Percentiles rank a stretch among this genome's conserved stretches.
These are phyloP conservation scores for Ocimum tenuiflorum DNA, from an alignment of 257 asterid genomes.

Conservation along the genomic window DNA sequence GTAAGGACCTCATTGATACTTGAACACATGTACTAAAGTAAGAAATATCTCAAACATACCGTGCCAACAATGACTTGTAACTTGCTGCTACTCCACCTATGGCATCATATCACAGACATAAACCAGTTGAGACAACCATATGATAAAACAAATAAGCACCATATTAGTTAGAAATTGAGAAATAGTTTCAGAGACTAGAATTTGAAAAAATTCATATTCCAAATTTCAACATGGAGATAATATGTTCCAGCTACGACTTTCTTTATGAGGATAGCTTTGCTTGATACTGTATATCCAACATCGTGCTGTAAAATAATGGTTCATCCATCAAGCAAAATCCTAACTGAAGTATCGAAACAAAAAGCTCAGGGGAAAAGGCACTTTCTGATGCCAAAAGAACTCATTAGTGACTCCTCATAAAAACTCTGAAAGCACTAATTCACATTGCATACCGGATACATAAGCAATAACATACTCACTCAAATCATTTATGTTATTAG, in stretches of 20 bases:
- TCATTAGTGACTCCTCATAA: background rate
- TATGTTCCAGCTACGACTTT: background rate
- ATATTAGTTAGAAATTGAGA: background rate
- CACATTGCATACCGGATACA: constrained; percentile 2
- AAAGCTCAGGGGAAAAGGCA: background rate
- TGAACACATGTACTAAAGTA: background rate
- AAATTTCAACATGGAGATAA: background rate
- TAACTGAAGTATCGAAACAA: background rate
- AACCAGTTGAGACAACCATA: constrained; percentile 19
- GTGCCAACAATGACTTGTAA: constrained; percentile 98
- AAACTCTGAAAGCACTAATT: background rate
- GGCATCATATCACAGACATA: constrained; percentile 23
- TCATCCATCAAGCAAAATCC: constrained; percentile 1
- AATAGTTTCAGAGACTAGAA: constrained; percentile 16
- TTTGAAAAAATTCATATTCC: no score
- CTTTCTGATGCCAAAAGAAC: background rate
- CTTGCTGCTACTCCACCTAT: constrained; percentile 89
- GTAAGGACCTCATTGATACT: background rate
- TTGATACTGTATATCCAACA: constrained; percentile 1
- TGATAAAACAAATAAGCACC: constrained; percentile 12
- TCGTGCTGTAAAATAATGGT: background rate
- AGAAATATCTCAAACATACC: constrained; percentile 37
- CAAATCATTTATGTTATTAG: background rate
- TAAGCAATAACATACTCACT: background rate
- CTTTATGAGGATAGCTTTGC: constrained; percentile 6